These are phyloP conservation scores for Mucuna pruriens DNA, from an alignment of 306 rosid genomes.

Conservation along the genomic window DNA sequence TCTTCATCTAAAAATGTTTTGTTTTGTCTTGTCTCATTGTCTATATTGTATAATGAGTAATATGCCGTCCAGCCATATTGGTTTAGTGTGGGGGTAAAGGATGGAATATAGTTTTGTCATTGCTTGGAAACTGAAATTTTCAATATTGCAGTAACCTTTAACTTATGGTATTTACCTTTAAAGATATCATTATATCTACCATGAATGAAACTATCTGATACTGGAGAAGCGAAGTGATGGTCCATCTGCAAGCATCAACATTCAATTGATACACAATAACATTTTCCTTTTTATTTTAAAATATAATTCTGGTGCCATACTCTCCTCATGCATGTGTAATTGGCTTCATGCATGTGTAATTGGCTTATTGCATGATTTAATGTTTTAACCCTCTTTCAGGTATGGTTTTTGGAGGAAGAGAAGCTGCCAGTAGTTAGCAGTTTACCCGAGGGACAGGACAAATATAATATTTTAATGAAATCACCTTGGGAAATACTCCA, in stretches of 20 bases:
- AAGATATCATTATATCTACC: conserved; percentile 9
- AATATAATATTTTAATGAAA: conserved; percentile 78
- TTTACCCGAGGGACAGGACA: conserved; percentile 59
- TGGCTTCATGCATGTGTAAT: conserved; percentile 13
- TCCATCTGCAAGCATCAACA: conserved; percentile 7
- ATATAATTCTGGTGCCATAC: neutral
- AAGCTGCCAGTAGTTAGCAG: conserved; percentile 82
- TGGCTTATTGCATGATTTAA: conserved; percentile 6
- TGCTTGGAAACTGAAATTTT: conserved; percentile 25
- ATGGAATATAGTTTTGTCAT: conserved; percentile 10
- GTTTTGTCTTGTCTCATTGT: conserved; percentile 28
- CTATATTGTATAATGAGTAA: conserved; percentile 19
- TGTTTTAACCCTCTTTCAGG: conserved; percentile 49
- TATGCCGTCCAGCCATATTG: neutral
- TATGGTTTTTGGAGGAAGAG: conserved; percentile 90
- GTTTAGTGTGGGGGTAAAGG: conserved; percentile 16
- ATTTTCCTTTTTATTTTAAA: neutral
- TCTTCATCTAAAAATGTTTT: neutral
- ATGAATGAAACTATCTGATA: neutral
- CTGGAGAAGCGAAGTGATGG: neutral
- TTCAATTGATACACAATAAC: neutral
- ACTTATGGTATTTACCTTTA: neutral
- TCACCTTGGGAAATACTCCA: conserved; percentile 95
- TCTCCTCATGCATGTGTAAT: conserved; percentile 16
- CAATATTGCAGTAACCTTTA: conserved; percentile 27